phyloP scores from a whole-genome alignment of 305 asterid genomes.

The Fraxinus angustifolia region DNA sequence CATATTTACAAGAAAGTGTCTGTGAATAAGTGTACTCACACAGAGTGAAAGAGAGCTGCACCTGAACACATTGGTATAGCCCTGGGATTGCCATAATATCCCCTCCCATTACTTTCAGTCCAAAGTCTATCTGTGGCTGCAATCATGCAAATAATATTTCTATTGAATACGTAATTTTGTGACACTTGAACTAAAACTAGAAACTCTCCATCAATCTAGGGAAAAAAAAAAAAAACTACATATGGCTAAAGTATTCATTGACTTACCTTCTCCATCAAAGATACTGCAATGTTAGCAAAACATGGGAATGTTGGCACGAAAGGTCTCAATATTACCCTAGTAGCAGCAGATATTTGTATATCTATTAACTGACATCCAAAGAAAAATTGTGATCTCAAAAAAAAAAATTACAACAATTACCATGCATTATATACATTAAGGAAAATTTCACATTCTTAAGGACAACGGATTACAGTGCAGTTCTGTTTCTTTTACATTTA shows the following conservation, averaged over 20 bases:
- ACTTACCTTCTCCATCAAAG: conserved; percentile 68
- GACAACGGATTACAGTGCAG: background rate
- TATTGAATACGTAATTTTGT: background rate
- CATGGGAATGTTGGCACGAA: conserved; percentile 80
- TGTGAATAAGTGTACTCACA: background rate
- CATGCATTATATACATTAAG: background rate
- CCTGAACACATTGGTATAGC: conserved; percentile 67
- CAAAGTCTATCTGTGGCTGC: conserved; percentile 86
- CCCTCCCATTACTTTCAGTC: conserved; percentile 59
- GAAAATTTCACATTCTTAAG: background rate
- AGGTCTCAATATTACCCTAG: conserved; percentile 52
- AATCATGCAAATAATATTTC: conserved; percentile 26
- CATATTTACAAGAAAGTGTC: background rate
- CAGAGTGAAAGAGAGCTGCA: conserved; percentile 12
- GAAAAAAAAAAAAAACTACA: background rate
- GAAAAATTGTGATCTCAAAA: conserved; percentile 27
- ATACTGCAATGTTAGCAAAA: conserved; percentile 51
- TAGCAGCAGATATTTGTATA: conserved; percentile 60
- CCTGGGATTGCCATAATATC: conserved; percentile 86
- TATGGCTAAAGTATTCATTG: background rate
- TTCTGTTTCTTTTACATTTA: background rate
- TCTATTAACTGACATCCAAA: conserved; percentile 61
- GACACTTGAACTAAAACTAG: background rate
- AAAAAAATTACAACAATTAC: background rate
- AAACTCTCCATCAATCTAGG: background rate